Percentiles rank a stretch among this genome's conserved stretches.
Evolutionary conservation across 169 alveolate species (phyloP).

Genomic region (Plasmodium yoelii): DNA sequence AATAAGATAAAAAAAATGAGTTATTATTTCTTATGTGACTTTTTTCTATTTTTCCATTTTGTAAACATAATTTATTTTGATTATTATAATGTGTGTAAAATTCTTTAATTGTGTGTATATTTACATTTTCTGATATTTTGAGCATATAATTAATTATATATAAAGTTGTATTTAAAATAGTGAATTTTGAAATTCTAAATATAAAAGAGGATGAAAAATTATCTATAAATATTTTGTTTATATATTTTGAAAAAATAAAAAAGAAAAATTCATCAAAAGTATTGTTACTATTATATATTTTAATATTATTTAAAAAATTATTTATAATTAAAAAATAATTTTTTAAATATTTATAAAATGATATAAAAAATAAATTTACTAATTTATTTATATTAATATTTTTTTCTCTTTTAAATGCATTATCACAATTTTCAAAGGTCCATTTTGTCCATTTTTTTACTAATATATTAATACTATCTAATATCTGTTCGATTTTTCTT

Average conservation of each 20-base stretch:
- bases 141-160: conserved; percentile 49
- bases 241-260: conserved; percentile 43
- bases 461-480: conserved; percentile 37
- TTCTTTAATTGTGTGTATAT: conserved; percentile 7
- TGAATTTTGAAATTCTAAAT: conserved; percentile 20
- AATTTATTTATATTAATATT: conserved; percentile 34
- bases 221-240: conserved; percentile 39
- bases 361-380: conserved; percentile 61
- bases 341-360: conserved; percentile 55
- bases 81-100: background rate
- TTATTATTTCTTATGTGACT: background rate
- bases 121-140: background rate
- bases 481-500: conserved; percentile 8
- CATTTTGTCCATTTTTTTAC: conserved; percentile 53
- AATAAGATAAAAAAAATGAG: too few species aligned
- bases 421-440: conserved; percentile 31
- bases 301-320: conserved; percentile 8
- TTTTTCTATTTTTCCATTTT: background rate
- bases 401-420: conserved; percentile 41
- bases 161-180: conserved; percentile 17
- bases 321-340: conserved; percentile 44
- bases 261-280: conserved; percentile 31
- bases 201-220: conserved; percentile 48
- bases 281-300: conserved; percentile 3
- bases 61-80: background rate